Conservation (phyloP, 352 stramenopile genomes). For the Salisapilia sapeloensis region DNA sequence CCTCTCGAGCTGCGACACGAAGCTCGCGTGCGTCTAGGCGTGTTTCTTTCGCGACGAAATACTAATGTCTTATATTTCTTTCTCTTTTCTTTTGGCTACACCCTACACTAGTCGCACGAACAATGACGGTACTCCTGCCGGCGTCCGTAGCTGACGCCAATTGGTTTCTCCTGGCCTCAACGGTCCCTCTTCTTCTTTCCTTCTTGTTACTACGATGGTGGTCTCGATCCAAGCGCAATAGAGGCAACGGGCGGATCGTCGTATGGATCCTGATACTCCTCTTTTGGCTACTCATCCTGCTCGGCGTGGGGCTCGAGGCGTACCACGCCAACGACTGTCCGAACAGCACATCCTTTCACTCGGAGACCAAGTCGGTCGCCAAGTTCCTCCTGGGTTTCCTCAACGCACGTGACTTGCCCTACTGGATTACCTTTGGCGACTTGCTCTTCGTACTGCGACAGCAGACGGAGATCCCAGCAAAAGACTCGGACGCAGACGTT, state of each 20-base stretch:
- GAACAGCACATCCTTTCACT: conserved; percentile 47
- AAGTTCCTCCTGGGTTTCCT: conserved; percentile 45
- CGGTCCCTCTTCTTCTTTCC: conserved; percentile 7
- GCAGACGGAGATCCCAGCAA: conserved; percentile 38
- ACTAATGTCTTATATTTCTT: not conserved
- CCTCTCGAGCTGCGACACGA: conserved; percentile 80
- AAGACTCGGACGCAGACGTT: conserved; percentile 68
- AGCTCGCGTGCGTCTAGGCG: conserved; percentile 69
- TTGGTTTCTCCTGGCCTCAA: conserved; percentile 33
- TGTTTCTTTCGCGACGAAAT: conserved; percentile 1
- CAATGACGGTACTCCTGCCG: conserved; percentile 56
- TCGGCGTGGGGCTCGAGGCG: conserved; percentile 28
- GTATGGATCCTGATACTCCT: conserved; percentile 26
- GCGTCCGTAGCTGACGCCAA: conserved; percentile 47
- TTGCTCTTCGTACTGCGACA: conserved; percentile 54
- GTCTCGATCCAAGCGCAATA: conserved; percentile 11
- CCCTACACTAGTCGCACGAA: not conserved
- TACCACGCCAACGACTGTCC: conserved; percentile 45
- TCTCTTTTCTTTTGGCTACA: not conserved
- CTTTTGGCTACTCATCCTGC: conserved; percentile 10
- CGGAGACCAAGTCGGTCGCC: conserved; percentile 47
- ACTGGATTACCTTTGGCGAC: conserved; percentile 61
- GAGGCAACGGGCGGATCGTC: conserved; percentile 3
- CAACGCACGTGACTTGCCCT: conserved; percentile 23
- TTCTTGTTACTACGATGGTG: conserved; percentile 21